Conservation (phyloP, 2,329 filamentous ascomycete genomes). For the Lithohypha guttulata region DNA sequence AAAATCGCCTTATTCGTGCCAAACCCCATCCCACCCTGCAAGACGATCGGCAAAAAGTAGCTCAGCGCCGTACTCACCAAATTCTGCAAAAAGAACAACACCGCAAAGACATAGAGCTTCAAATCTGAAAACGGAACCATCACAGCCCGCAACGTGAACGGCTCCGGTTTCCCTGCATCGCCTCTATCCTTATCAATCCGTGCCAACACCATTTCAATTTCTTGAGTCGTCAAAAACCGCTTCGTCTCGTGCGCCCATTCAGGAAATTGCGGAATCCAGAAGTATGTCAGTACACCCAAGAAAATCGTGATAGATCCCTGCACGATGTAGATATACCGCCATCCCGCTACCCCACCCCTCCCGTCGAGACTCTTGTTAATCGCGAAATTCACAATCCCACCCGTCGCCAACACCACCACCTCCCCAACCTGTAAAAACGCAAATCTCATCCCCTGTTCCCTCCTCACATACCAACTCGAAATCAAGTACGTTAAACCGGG, state of each 20-base stretch:
- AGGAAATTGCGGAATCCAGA: constrained; percentile 62
- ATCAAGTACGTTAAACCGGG: constrained; percentile 36
- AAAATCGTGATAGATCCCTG: constrained; percentile 52
- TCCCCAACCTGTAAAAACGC: constrained; percentile 55
- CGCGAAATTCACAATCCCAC: constrained; percentile 57
- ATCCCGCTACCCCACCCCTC: constrained; percentile 45
- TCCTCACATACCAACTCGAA: constrained; percentile 52
- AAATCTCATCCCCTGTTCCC: constrained; percentile 55
- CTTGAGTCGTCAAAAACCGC: constrained; percentile 40
- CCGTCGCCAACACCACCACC: constrained; percentile 54
- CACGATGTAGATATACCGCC: constrained; percentile 60
- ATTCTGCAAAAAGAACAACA: constrained; percentile 57
- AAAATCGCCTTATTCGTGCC: constrained; percentile 45
- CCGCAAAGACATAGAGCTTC: constrained; percentile 55
- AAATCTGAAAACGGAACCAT: constrained; percentile 46
- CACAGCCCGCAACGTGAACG: constrained; percentile 46
- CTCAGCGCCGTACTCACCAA: constrained; percentile 54
- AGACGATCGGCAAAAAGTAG: constrained; percentile 53
- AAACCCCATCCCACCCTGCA: constrained; percentile 47
- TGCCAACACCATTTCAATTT: constrained; percentile 9
- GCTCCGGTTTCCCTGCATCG: constrained; percentile 44
- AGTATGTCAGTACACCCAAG: constrained; percentile 51
- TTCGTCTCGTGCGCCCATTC: constrained; percentile 49
- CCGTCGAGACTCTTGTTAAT: constrained; percentile 52
- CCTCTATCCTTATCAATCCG: constrained; percentile 52